Conservation (phyloP, 768 basidiomycete genomes). For the Russula sp. region DNA sequence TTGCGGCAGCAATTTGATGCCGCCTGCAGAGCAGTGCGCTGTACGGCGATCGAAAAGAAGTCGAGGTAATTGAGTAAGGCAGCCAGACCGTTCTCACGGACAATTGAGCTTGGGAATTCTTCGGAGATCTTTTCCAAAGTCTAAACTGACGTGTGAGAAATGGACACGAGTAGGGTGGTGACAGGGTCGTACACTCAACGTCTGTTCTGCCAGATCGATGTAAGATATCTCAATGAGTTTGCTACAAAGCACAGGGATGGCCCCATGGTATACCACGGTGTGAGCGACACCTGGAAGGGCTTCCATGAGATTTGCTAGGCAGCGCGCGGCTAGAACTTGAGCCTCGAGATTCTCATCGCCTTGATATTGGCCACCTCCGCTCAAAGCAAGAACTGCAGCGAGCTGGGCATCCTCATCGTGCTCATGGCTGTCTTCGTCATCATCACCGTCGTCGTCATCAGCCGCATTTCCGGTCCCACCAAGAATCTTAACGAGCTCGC, state of each 20-base stretch:
- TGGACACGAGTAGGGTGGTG: slow-evolving; percentile 13
- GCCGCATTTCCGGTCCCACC: slow-evolving; percentile 71
- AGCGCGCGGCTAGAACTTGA: slow-evolving; percentile 93
- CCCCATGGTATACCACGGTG: slow-evolving; percentile 96
- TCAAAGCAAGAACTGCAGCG: slow-evolving; percentile 84
- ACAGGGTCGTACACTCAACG: slow-evolving; percentile 75
- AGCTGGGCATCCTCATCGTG: slow-evolving; percentile 85
- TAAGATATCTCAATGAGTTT: slow-evolving; percentile 96
- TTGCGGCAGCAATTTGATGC: slow-evolving; percentile 97
- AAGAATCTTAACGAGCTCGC: slow-evolving; percentile 87
- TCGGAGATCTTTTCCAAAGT: slow-evolving; percentile 98
- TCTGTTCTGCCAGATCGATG: slow-evolving; percentile 98
- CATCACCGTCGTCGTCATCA: slow-evolving; percentile 67
- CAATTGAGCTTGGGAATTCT: slow-evolving; percentile 94
- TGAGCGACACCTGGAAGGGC: slow-evolving; percentile 98
- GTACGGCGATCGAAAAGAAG: slow-evolving; percentile 97
- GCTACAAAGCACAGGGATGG: slow-evolving; percentile 95
- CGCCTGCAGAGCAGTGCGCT: slow-evolving; percentile 93
- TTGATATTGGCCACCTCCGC: slow-evolving; percentile 59
- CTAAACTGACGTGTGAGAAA: slow-evolving; percentile 43
- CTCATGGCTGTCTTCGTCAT: slow-evolving; percentile 59
- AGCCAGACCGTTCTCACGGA: slow-evolving; percentile 90
- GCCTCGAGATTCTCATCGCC: slow-evolving; percentile 90
- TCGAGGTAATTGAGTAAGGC: slow-evolving; percentile 94
- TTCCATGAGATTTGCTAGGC: slow-evolving; percentile 97